These are phyloP conservation scores for Hortiboletus campestris DNA, from an alignment of 768 basidiomycete genomes.

Conservation along the genomic window DNA sequence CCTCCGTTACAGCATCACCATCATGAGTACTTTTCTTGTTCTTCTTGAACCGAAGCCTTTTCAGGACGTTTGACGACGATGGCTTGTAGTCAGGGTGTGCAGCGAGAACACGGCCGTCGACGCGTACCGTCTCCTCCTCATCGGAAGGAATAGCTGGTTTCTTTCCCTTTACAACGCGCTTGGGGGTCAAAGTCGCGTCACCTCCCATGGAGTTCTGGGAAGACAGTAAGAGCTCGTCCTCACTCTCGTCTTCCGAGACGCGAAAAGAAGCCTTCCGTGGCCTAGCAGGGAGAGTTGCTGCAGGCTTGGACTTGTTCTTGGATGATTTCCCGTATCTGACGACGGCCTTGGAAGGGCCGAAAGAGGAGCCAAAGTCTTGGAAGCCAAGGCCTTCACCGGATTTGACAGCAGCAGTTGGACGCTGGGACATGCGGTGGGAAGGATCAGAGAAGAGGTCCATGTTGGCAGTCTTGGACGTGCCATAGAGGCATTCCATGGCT, in stretches of 20 bases:
- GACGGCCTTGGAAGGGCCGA: slow-evolving; percentile 7
- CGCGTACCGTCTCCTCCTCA: slow-evolving; percentile 10
- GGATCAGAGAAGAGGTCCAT: slow-evolving; percentile 15
- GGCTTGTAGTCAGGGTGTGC: slow-evolving; percentile 28
- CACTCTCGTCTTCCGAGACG: slow-evolving; percentile 19
- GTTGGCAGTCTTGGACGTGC: background rate
- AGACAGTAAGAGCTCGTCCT: slow-evolving; percentile 30
- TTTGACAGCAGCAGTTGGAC: slow-evolving; percentile 21
- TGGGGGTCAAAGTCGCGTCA: slow-evolving; percentile 10
- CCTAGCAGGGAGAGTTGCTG: background rate
- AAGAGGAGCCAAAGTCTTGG: slow-evolving; percentile 24
- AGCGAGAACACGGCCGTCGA: slow-evolving; percentile 13
- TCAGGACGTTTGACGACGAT: background rate
- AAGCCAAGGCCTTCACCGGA: slow-evolving; percentile 28
- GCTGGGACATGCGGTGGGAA: slow-evolving; percentile 20
- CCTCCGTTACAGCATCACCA: background rate
- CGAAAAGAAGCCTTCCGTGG: background rate
- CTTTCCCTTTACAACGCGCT: slow-evolving; percentile 14
- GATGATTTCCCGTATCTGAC: background rate
- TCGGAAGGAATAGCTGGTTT: background rate
- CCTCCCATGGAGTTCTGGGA: slow-evolving; percentile 20
- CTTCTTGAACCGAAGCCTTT: slow-evolving; percentile 36
- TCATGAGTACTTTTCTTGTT: slow-evolving; percentile 18
- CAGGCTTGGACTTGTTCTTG: slow-evolving; percentile 12
- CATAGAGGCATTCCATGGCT: slow-evolving; percentile 24